These are phyloP conservation scores for Parastagonospora nodorum DNA, from an alignment of 2,329 filamentous ascomycete genomes.

Conservation along the genomic window DNA sequence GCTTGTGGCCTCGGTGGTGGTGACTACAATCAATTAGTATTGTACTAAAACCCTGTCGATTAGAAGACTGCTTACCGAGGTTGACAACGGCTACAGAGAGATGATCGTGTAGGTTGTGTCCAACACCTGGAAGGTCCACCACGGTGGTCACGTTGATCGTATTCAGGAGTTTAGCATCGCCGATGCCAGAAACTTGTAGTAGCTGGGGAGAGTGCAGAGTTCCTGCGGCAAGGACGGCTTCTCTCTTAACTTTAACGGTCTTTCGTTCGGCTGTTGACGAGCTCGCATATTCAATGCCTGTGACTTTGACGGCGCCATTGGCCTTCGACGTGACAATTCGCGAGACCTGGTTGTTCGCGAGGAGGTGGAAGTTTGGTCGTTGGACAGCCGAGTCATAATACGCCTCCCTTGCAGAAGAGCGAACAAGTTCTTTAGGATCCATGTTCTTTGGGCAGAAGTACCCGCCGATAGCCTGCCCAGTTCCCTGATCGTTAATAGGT, in stretches of 20 bases:
- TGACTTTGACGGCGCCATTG: conserved; percentile 10
- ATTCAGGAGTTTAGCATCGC: conserved; percentile 19
- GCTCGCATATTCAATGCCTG: background rate
- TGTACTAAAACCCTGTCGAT: background rate
- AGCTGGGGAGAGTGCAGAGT: conserved; percentile 20
- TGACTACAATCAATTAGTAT: conserved; percentile 16
- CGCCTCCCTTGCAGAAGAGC: conserved; percentile 31
- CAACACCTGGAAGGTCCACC: conserved; percentile 32
- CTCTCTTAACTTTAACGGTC: conserved; percentile 9
- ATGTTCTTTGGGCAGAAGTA: conserved; percentile 9
- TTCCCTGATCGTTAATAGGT: background rate
- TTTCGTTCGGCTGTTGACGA: background rate
- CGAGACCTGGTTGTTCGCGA: conserved; percentile 20
- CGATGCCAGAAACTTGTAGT: conserved; percentile 23
- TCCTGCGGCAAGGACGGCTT: conserved; percentile 24
- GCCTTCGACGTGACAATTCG: conserved; percentile 22
- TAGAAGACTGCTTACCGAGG: conserved; percentile 7
- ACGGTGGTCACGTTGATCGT: conserved; percentile 21
- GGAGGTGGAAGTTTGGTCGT: conserved; percentile 30
- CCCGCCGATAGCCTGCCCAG: conserved; percentile 8
- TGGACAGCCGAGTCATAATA: conserved; percentile 32
- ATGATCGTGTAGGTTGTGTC: conserved; percentile 41
- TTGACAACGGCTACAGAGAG: conserved; percentile 2
- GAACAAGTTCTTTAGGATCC: conserved; percentile 28
- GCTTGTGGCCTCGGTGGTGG: conserved; percentile 13